Evolutionary conservation across 768 basidiomycete genomes (phyloP).

Genomic region (Neoboletus magnificus): DNA sequence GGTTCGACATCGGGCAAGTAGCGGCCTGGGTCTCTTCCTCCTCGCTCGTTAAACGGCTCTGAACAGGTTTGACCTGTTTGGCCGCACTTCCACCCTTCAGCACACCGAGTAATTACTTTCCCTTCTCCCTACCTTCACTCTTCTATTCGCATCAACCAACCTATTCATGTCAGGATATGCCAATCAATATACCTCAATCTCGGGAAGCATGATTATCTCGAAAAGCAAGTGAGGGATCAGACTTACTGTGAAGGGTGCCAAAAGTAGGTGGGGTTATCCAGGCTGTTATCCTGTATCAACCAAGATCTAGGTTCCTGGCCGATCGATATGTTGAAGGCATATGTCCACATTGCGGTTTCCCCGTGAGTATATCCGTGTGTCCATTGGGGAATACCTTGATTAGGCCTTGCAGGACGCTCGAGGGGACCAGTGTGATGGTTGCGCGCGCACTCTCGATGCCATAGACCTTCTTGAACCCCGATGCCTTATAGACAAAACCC

Average conservation of each 20-base stretch:
- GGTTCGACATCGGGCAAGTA: slow-evolving; percentile 91
- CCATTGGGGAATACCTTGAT: not conserved
- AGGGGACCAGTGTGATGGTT: slow-evolving; percentile 97
- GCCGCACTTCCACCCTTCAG: slow-evolving; percentile 84
- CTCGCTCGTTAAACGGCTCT: not conserved
- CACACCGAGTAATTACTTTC: slow-evolving; percentile 73
- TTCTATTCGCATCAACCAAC: not conserved
- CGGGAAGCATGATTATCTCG: slow-evolving; percentile 69
- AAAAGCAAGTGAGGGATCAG: slow-evolving; percentile 85
- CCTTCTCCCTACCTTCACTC: not conserved
- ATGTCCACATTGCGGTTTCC: slow-evolving; percentile 89
- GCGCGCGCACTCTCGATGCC: slow-evolving; percentile 88
- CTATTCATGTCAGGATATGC: slow-evolving; percentile 57
- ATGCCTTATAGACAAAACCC: slow-evolving; percentile 81
- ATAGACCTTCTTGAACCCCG: slow-evolving; percentile 93
- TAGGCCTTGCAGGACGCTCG: slow-evolving; percentile 71
- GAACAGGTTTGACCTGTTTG: slow-evolving; percentile 89
- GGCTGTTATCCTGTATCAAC: slow-evolving; percentile 6
- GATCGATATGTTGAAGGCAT: slow-evolving; percentile 98
- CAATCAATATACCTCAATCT: slow-evolving; percentile 89
- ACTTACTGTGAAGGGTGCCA: slow-evolving; percentile 92
- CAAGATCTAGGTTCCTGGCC: slow-evolving; percentile 71
- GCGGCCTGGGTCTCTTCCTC: not conserved
- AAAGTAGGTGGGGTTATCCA: slow-evolving; percentile 47
- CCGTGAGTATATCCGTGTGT: slow-evolving; percentile 43